These are phyloP conservation scores for Penicillium egyptiacum DNA, from an alignment of 495 filamentous ascomycete genomes.

Conservation along the genomic window DNA sequence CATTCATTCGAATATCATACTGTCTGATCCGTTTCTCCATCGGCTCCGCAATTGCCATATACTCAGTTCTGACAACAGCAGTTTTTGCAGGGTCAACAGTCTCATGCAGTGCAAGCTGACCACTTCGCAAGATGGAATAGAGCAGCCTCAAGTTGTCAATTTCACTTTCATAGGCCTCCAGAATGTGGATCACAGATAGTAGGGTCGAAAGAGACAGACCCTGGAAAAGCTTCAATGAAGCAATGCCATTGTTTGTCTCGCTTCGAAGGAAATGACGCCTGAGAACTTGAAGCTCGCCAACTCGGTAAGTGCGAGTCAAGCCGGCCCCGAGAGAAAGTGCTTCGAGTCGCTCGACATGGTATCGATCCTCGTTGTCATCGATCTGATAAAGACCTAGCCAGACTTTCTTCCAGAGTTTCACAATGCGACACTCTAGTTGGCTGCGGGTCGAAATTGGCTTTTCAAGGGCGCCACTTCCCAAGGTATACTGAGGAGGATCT, in stretches of 20 bases:
- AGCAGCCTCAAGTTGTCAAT: constrained; percentile 16
- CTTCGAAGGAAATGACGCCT: constrained; percentile 7
- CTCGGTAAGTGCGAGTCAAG: constrained; percentile 5
- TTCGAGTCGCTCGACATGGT: constrained; percentile 20
- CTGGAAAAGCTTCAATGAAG: constrained; percentile 19
- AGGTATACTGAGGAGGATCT: neutral
- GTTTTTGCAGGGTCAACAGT: neutral
- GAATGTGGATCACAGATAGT: constrained; percentile 19
- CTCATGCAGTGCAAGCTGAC: constrained; percentile 14
- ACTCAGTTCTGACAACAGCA: neutral
- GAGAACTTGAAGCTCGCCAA: constrained; percentile 7
- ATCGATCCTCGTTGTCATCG: constrained; percentile 13
- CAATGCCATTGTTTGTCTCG: constrained; percentile 17
- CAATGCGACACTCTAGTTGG: constrained; percentile 22
- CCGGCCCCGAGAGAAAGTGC: constrained; percentile 23
- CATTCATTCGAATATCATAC: constrained; percentile 18
- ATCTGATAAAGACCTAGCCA: constrained; percentile 26
- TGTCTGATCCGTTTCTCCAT: constrained; percentile 16
- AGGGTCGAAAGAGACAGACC: constrained; percentile 21
- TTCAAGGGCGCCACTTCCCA: neutral
- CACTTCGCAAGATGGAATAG: constrained; percentile 16
- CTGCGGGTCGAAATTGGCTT: constrained; percentile 6
- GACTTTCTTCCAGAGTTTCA: constrained; percentile 22
- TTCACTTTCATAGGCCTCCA: constrained; percentile 25
- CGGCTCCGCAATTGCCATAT: constrained; percentile 16